Evolutionary conservation across 441 rosid genomes (phyloP).

Genomic region (Croton laevigatus): DNA sequence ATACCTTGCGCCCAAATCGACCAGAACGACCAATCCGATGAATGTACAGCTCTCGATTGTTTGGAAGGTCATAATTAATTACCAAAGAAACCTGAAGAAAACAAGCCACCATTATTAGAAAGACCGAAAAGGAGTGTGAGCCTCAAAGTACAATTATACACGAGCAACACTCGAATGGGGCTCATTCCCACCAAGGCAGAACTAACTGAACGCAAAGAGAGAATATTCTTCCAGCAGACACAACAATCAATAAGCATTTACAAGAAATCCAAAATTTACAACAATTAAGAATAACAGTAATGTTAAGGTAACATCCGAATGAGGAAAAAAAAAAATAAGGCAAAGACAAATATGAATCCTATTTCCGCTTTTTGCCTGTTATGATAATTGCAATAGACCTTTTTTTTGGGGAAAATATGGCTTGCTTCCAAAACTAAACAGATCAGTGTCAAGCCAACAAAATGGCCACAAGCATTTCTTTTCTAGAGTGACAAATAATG

Average conservation of each 20-base stretch:
- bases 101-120: neutral
- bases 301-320: neutral
- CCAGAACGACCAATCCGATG: slow-evolving; percentile 98
- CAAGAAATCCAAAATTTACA: neutral
- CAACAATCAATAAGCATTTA: neutral
- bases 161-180: neutral
- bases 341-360: neutral
- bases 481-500: neutral
- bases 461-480: neutral
- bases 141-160: neutral
- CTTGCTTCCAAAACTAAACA: neutral
- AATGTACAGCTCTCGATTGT: slow-evolving; percentile 94
- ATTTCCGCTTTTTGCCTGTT: neutral
- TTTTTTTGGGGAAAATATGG: neutral
- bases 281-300: neutral
- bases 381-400: neutral
- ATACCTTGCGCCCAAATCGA: slow-evolving; percentile 82
- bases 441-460: neutral
- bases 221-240: neutral
- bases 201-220: neutral
- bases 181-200: neutral
- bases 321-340: neutral
- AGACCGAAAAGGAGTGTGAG: neutral
- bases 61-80: slow-evolving; percentile 93
- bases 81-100: slow-evolving; percentile 68